phyloP scores from a whole-genome alignment of 306 rosid species.

The Canavalia gladiata region DNA sequence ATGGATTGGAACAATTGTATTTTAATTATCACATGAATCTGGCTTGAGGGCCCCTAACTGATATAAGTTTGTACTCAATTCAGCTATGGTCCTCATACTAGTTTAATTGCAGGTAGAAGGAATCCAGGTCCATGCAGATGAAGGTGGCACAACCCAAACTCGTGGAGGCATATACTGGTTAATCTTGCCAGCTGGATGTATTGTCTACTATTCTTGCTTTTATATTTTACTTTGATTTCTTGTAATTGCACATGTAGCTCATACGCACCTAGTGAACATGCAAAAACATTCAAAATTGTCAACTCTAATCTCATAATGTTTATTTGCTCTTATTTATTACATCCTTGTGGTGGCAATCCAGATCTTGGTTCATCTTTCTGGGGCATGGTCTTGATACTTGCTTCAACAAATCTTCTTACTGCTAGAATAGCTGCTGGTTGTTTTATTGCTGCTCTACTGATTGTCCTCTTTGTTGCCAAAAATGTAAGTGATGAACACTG shows the following conservation, averaged over 20 bases:
- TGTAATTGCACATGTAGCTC: slow-evolving; percentile 20
- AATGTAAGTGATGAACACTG: slow-evolving; percentile 55
- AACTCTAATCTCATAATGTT: not conserved
- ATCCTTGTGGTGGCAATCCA: slow-evolving; percentile 41
- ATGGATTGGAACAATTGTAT: not conserved
- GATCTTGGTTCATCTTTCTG: slow-evolving; percentile 81
- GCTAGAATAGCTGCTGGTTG: slow-evolving; percentile 79
- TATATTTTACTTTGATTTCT: not conserved
- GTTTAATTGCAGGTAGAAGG: slow-evolving; percentile 71
- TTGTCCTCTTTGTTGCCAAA: slow-evolving; percentile 67
- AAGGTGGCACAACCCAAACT: slow-evolving; percentile 79
- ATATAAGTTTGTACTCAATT: too few species aligned
- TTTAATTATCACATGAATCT: not conserved
- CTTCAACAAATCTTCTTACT: slow-evolving; percentile 72
- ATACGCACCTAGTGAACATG: not conserved
- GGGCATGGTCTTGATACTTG: slow-evolving; percentile 78
- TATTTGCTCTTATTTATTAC: slow-evolving; percentile 23
- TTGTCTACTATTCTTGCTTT: slow-evolving; percentile 5
- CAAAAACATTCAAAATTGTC: not conserved
- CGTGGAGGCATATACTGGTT: slow-evolving; percentile 79
- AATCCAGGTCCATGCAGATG: slow-evolving; percentile 74
- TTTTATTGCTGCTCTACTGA: slow-evolving; percentile 63
- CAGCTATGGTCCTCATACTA: slow-evolving; percentile 2
- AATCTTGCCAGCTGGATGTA: slow-evolving; percentile 84
- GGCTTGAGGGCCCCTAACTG: not conserved